These are phyloP conservation scores for Talaromyces sp. DNA, from an alignment of 2,329 filamentous ascomycete species.

Conservation along the genomic window DNA sequence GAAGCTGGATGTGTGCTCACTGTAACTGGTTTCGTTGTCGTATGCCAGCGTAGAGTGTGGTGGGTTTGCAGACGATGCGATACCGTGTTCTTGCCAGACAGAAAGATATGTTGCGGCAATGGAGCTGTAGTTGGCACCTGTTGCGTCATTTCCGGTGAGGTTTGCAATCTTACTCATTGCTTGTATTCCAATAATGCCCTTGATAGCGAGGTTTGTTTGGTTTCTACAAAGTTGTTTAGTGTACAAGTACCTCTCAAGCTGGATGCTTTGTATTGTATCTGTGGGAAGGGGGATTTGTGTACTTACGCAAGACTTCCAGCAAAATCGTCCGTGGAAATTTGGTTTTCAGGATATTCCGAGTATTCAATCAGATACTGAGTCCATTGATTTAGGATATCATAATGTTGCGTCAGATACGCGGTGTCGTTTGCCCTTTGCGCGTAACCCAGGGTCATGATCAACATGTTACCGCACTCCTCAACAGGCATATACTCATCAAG, in stretches of 20 bases:
- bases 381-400: conserved; percentile 26
- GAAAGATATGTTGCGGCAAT: conserved; percentile 50
- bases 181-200: conserved; percentile 56
- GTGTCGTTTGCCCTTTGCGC: conserved; percentile 29
- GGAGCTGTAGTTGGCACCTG: conserved; percentile 37
- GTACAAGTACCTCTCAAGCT: background rate
- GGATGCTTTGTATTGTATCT: no score
- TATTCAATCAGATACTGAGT: conserved; percentile 33
- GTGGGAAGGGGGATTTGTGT: background rate
- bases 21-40: conserved; percentile 19
- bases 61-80: conserved; percentile 35
- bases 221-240: conserved; percentile 30
- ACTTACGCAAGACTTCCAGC: conserved; percentile 22
- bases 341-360: conserved; percentile 27
- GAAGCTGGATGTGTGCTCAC: background rate
- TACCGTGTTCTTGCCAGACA: conserved; percentile 44
- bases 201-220: conserved; percentile 56
- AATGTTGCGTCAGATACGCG: conserved; percentile 25
- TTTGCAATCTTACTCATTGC: conserved; percentile 53
- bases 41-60: conserved; percentile 49
- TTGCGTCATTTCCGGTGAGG: conserved; percentile 38
- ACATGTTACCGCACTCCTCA: conserved; percentile 35
- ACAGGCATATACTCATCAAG: conserved; percentile 32
- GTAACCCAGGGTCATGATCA: conserved; percentile 32
- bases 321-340: conserved; percentile 37